phyloP scores from a whole-genome alignment of 495 filamentous ascomycete genomes.

The Niebla homalea region DNA sequence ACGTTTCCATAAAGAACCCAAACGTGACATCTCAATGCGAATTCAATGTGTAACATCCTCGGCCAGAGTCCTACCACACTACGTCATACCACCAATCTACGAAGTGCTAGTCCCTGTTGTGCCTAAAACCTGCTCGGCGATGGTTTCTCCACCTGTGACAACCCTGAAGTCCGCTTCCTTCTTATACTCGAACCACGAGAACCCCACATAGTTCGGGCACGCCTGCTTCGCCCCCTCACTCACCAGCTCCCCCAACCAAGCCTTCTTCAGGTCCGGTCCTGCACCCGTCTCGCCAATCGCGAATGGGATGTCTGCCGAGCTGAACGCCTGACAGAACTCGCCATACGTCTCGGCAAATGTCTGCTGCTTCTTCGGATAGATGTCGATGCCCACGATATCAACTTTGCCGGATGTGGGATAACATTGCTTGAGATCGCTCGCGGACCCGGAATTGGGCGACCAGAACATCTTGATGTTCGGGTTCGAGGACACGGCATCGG shows the following conservation, averaged over 20 bases:
- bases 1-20: no score
- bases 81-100: no score
- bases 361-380: slow-evolving; percentile 5
- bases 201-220: slow-evolving; percentile 15
- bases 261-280: slow-evolving; percentile 1
- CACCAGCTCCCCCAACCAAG: slow-evolving; percentile 10
- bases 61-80: no score
- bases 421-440: not conserved
- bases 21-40: no score
- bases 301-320: slow-evolving; percentile 6
- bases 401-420: slow-evolving; percentile 1
- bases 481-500: slow-evolving; percentile 6
- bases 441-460: not conserved
- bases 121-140: not conserved
- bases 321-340: slow-evolving; percentile 5
- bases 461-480: slow-evolving; percentile 10
- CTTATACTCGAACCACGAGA: slow-evolving; percentile 15
- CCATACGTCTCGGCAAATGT: slow-evolving; percentile 6
- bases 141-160: slow-evolving; percentile 6
- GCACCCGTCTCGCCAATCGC: slow-evolving; percentile 14
- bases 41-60: no score
- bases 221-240: slow-evolving; percentile 8
- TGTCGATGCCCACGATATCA: slow-evolving; percentile 13
- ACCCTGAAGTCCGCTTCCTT: slow-evolving; percentile 13
- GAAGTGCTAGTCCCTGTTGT: not conserved